These are phyloP conservation scores for Zelonia costaricensis DNA, from an alignment of 208 protist species.

Conservation along the genomic window DNA sequence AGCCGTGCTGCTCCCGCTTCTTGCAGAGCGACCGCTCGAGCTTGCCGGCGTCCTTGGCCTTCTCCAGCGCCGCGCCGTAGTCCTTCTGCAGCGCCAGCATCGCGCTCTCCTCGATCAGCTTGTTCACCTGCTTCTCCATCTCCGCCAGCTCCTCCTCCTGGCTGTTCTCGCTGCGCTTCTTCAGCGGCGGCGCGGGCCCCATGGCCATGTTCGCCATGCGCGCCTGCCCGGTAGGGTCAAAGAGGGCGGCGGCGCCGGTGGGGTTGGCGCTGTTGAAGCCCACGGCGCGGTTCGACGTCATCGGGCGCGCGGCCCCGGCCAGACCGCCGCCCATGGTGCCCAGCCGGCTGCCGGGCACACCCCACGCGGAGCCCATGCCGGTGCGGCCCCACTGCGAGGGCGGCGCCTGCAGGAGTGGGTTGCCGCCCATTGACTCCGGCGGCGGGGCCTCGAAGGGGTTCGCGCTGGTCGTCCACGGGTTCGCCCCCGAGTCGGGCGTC, in stretches of 20 bases:
- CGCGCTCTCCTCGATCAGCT: slow-evolving; percentile 94
- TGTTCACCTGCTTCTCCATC: slow-evolving; percentile 94
- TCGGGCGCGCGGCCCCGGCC: slow-evolving; percentile 71
- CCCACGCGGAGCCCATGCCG: slow-evolving; percentile 70
- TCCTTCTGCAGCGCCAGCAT: slow-evolving; percentile 87
- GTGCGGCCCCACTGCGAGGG: slow-evolving; percentile 79
- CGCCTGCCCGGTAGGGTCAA: slow-evolving; percentile 83
- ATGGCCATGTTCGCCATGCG: slow-evolving; percentile 62
- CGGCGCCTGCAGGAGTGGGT: slow-evolving; percentile 79
- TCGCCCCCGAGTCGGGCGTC: slow-evolving; percentile 38
- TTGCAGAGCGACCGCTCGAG: slow-evolving; percentile 91
- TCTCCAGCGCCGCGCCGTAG: slow-evolving; percentile 91
- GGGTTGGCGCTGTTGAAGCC: slow-evolving; percentile 73
- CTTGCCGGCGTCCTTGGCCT: slow-evolving; percentile 95
- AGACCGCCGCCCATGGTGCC: slow-evolving; percentile 66
- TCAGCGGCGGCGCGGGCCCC: slow-evolving; percentile 88
- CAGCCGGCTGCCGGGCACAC: slow-evolving; percentile 61
- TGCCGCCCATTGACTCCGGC: slow-evolving; percentile 33
- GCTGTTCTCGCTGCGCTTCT: slow-evolving; percentile 91
- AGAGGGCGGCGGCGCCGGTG: slow-evolving; percentile 42
- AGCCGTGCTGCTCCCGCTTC: slow-evolving; percentile 87
- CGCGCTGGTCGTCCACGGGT: slow-evolving; percentile 39
- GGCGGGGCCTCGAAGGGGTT: slow-evolving; percentile 43
- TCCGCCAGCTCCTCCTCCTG: slow-evolving; percentile 93
- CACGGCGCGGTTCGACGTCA: slow-evolving; percentile 93